A percentile compares a stretch with the other conserved stretches of the same genome.
phyloP scores from a whole-genome alignment of 2,329 filamentous ascomycete genomes.

The Apiospora phragmitis region DNA sequence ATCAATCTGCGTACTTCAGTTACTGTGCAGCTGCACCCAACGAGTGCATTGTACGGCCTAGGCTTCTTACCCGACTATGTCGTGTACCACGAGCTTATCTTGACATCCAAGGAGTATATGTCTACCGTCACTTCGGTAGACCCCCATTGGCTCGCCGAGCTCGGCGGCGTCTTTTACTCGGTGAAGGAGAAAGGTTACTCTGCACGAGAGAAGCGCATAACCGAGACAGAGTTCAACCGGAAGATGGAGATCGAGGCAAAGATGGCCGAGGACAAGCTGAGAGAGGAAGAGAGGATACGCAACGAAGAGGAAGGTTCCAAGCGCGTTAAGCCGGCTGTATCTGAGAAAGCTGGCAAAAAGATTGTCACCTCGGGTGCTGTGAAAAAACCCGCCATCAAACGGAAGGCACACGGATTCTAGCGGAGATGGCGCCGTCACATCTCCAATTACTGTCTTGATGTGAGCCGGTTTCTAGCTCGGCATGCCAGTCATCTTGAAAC shows the following conservation, averaged over 20 bases:
- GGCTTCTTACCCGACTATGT: slow-evolving; percentile 97
- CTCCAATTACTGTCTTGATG: background rate
- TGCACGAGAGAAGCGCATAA: slow-evolving; percentile 79
- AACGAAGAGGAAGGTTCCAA: slow-evolving; percentile 38
- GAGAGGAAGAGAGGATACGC: slow-evolving; percentile 48
- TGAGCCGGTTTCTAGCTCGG: background rate
- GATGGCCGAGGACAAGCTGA: slow-evolving; percentile 83
- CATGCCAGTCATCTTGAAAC: background rate
- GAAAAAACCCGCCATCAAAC: slow-evolving; percentile 59
- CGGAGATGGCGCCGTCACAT: background rate
- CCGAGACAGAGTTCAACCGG: slow-evolving; percentile 87
- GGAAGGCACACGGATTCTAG: slow-evolving; percentile 55
- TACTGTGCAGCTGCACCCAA: slow-evolving; percentile 91
- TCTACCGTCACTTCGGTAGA: slow-evolving; percentile 95
- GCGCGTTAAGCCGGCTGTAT: slow-evolving; percentile 17
- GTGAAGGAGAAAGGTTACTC: slow-evolving; percentile 98
- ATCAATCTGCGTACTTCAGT: slow-evolving; percentile 95
- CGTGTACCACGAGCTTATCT: slow-evolving; percentile 95
- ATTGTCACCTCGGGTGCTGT: slow-evolving; percentile 63
- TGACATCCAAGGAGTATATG: slow-evolving; percentile 98
- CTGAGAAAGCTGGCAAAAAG: slow-evolving; percentile 48
- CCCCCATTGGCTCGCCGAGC: slow-evolving; percentile 93
- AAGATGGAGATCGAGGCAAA: slow-evolving; percentile 92
- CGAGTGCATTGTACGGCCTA: slow-evolving; percentile 85
- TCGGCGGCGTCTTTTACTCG: slow-evolving; percentile 96